Conservation (phyloP, 192 early-diverging fungal species). For the Phlyctochytrium bullatum region DNA sequence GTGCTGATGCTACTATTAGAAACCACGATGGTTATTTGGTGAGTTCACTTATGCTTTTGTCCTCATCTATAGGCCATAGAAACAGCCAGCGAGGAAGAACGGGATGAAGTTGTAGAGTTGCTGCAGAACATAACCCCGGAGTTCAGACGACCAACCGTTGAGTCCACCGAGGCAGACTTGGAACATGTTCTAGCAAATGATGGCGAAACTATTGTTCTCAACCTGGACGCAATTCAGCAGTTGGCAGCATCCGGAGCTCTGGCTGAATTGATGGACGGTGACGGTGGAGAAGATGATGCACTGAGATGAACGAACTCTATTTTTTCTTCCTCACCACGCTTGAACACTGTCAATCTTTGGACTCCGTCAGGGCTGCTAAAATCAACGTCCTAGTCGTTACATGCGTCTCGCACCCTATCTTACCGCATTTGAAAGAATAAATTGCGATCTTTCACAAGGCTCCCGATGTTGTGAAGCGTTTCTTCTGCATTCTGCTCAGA, state of each 20-base stretch:
- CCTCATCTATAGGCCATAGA: not conserved
- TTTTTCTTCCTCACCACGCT: too few relatives aligned
- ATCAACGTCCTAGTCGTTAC: too few relatives aligned
- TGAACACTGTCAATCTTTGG: too few relatives aligned
- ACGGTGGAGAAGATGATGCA: not conserved
- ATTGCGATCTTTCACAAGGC: slow-evolving; percentile 34
- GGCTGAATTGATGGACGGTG: not conserved
- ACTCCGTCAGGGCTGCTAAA: too few relatives aligned
- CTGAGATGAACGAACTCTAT: too few relatives aligned
- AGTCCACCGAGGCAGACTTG: not conserved
- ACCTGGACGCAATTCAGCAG: not conserved
- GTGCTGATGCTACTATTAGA: slow-evolving; percentile 59
- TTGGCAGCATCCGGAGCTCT: not conserved
- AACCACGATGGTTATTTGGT: slow-evolving; percentile 60
- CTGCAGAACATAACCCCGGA: not conserved
- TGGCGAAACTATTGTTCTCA: not conserved
- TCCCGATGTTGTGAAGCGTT: slow-evolving; percentile 33
- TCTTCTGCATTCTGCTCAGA: slow-evolving; percentile 34
- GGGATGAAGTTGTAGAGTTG: not conserved
- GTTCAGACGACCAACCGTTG: not conserved
- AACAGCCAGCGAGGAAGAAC: not conserved
- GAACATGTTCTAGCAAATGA: not conserved
- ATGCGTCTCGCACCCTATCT: too few relatives aligned
- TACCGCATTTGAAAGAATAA: slow-evolving; percentile 35
- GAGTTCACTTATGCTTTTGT: not conserved